Base-by-base conservation (phyloP, 2,329 filamentous ascomycete genomes). In the Teratosphaeria epicoccoides region DNA sequence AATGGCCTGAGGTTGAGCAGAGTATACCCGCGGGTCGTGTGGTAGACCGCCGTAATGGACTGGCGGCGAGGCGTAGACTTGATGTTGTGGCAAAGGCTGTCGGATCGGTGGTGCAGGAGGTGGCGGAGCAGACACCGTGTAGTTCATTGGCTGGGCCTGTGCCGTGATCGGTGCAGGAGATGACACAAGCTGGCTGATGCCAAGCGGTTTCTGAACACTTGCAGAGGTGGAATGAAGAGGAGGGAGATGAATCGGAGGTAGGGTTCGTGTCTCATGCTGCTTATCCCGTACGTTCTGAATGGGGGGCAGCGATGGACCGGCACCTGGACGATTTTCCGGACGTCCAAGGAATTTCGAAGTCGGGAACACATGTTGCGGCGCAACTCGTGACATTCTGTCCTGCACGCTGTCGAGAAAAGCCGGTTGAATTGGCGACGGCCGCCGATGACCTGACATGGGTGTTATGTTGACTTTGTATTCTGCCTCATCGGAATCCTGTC, bases 371-470 rank as follows among this genome's bases (percentile, higher is more conserved):
- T 69, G 69, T 49, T 66, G 65, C 51, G 68, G 71, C 57, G 73
- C 72, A 51, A 69, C 71, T 59, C 73, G 71, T 26, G 72, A 72
- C 72, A 74, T 74, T 53, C 64, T 65, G 64, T 64, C 55, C 56
- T 65, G 52, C 51, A 64, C 59, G 59, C 58, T 61, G 57, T 60
- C 62, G 48, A 62, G 58, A 56, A 63, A 66, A 52, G 68, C 66
- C 52, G 69, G 67, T 66, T 71, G 69, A 54, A 70, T 61, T 58
- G 70, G 69, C 63, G 70, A 63, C 56, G 69, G 64, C 24, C 61
- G 61, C 46, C 54, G 49, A 20, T 60, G 53, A 26, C 57, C 60
- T 54, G 63, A 62, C 63, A 66, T 66, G 28, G 54, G 55, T 47
- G 23, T 45, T 49, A 40, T 29, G 22, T 25, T 28, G 45, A 37